A percentile compares a stretch with the other conserved stretches of the same genome.
Conservation (phyloP, 768 basidiomycete genomes). For the Paxillus rubicundulus region DNA sequence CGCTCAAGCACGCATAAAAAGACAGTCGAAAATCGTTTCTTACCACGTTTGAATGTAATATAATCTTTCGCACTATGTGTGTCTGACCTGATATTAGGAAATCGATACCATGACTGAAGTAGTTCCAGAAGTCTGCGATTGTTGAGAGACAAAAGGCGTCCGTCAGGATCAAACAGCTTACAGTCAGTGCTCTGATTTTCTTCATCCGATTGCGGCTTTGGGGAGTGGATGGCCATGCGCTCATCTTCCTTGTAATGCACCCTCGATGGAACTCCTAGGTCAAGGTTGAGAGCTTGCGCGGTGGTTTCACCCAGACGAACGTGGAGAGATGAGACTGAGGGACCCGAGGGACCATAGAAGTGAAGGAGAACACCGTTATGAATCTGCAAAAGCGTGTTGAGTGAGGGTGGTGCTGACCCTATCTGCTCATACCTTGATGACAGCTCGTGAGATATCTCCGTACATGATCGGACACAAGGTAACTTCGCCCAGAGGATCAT, state of each 20-base stretch:
- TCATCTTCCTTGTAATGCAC: conserved; percentile 88
- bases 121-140: conserved; percentile 81
- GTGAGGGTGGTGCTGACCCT: neutral
- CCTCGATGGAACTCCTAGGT: conserved; percentile 75
- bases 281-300: conserved; percentile 75
- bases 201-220: conserved; percentile 39
- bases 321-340: conserved; percentile 42
- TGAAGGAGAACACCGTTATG: conserved; percentile 70
- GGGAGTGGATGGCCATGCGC: conserved; percentile 79
- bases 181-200: conserved; percentile 52
- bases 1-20: neutral
- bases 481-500: conserved; percentile 75
- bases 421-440: conserved; percentile 54
- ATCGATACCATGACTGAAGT: conserved; percentile 89
- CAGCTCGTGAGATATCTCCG: conserved; percentile 65
- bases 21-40: conserved; percentile 20
- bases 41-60: conserved; percentile 87
- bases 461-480: conserved; percentile 62
- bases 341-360: conserved; percentile 56
- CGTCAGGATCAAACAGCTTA: conserved; percentile 23
- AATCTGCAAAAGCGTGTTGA: conserved; percentile 41
- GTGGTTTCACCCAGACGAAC: conserved; percentile 73
- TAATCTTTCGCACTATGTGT: conserved; percentile 79
- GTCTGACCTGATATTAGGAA: conserved; percentile 72
- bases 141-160: conserved; percentile 2